Percentiles rank a stretch among this genome's conserved stretches.
These are phyloP conservation scores for Calendula officinalis DNA, from an alignment of 129 eudicot species.

Conservation along the genomic window DNA sequence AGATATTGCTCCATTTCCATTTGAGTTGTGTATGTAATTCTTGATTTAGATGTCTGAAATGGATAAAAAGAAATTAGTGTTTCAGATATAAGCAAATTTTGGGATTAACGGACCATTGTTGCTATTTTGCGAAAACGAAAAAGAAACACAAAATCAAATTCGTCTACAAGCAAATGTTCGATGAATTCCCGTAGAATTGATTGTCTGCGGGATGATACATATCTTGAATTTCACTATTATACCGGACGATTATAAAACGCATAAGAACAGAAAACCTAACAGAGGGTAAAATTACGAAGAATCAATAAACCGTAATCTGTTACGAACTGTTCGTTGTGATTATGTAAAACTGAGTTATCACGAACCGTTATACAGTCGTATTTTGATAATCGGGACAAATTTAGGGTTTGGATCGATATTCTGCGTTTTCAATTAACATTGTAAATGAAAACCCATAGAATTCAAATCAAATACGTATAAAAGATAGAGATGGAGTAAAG, in stretches of 20 bases:
- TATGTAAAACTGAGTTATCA: neutral
- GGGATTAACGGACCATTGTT: neutral
- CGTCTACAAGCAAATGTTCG: neutral
- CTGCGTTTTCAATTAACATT: neutral
- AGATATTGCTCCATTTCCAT: constrained; percentile 44
- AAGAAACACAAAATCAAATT: constrained; percentile 8
- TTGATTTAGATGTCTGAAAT: constrained; percentile 21
- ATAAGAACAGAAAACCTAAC: neutral
- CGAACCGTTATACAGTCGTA: neutral
- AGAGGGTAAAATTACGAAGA: neutral
- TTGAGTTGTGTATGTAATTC: constrained; percentile 12
- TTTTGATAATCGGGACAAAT: neutral
- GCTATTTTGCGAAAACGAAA: too few relatives aligned
- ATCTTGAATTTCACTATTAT: neutral
- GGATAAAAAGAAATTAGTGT: neutral
- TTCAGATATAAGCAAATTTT: neutral
- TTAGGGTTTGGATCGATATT: constrained; percentile 7
- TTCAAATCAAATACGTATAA: neutral
- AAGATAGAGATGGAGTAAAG: neutral
- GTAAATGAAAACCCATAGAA: neutral
- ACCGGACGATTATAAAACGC: neutral
- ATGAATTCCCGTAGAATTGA: neutral
- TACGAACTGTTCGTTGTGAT: neutral
- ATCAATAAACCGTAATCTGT: constrained; percentile 1
- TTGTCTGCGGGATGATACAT: neutral